Evolutionary conservation across 2,329 filamentous ascomycete species (phyloP).

Genomic region (Ophiocordyceps sinensis): DNA sequence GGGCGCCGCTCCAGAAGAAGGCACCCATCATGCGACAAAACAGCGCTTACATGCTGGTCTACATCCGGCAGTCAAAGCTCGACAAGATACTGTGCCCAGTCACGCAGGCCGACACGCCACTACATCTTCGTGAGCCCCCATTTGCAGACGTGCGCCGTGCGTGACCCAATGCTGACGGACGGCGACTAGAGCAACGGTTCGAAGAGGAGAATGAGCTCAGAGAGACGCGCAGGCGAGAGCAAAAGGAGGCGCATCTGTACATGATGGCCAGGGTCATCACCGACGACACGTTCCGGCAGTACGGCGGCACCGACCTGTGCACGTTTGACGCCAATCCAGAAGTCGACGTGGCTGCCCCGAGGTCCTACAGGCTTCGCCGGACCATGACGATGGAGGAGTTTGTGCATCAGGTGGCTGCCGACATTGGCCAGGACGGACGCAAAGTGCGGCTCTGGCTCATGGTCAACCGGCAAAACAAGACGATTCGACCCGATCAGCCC

Average conservation of each 20-base stretch:
- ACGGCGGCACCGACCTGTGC: constrained; percentile 74
- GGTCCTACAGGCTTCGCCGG: constrained; percentile 57
- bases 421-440: constrained; percentile 52
- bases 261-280: constrained; percentile 73
- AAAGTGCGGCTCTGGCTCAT: constrained; percentile 83
- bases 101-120: constrained; percentile 62
- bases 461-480: constrained; percentile 98
- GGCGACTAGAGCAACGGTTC: constrained; percentile 47
- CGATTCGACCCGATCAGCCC: constrained; percentile 76
- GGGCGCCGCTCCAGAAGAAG: constrained; percentile 37
- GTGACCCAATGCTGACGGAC: constrained; percentile 5
- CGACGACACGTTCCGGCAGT: constrained; percentile 63
- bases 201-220: constrained; percentile 67
- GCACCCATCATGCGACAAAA: constrained; percentile 48
- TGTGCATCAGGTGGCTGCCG: constrained; percentile 52
- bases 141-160: neutral
- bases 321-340: constrained; percentile 50
- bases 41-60: constrained; percentile 98
- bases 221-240: constrained; percentile 71
- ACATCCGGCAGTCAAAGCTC: constrained; percentile 77
- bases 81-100: constrained; percentile 70
- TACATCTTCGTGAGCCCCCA: constrained; percentile 53
- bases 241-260: constrained; percentile 89
- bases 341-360: constrained; percentile 55
- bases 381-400: constrained; percentile 67